Percentiles rank a stretch among this genome's conserved stretches.
Conservation (phyloP, 1,139 yeast species). For the Saccharomyces hybrid region DNA sequence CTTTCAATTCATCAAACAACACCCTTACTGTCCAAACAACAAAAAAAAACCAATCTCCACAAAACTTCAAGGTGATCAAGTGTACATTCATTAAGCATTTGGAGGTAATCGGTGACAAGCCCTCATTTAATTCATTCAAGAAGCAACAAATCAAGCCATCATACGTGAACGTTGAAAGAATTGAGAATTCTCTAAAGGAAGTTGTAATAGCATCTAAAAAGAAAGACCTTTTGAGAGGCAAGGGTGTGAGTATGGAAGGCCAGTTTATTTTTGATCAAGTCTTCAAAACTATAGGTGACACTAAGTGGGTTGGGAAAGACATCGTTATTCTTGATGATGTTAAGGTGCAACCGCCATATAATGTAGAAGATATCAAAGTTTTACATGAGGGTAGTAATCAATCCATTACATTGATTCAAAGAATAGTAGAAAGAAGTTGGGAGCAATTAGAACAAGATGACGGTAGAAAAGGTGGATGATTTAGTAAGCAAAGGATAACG, state of each 20-base stretch:
- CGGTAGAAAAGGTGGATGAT: conserved; percentile 57
- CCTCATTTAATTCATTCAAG: conserved; percentile 21
- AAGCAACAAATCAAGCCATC: conserved; percentile 27
- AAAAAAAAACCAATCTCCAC: conserved; percentile 24
- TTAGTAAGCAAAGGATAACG: no score
- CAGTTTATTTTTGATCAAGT: conserved; percentile 44
- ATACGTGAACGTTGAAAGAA: conserved; percentile 21
- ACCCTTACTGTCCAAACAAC: conserved; percentile 34
- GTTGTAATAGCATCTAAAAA: conserved; percentile 17
- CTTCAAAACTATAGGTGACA: conserved; percentile 44
- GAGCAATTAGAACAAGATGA: conserved; percentile 32
- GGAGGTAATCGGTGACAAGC: conserved; percentile 38
- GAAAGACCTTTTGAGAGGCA: conserved; percentile 29
- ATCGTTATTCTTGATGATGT: conserved; percentile 50
- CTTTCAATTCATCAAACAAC: conserved; percentile 43
- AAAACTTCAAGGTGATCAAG: conserved; percentile 48
- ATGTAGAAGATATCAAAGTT: conserved; percentile 30
- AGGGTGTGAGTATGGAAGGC: conserved; percentile 40
- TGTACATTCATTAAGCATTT: conserved; percentile 52
- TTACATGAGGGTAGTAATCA: conserved; percentile 32
- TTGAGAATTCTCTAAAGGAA: conserved; percentile 18
- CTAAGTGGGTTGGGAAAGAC: conserved; percentile 41
- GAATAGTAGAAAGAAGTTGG: conserved; percentile 53
- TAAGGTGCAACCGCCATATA: conserved; percentile 45
- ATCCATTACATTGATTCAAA: conserved; percentile 43